Conservation (phyloP, 331 rosid species). For the Dryas integrifolia region DNA sequence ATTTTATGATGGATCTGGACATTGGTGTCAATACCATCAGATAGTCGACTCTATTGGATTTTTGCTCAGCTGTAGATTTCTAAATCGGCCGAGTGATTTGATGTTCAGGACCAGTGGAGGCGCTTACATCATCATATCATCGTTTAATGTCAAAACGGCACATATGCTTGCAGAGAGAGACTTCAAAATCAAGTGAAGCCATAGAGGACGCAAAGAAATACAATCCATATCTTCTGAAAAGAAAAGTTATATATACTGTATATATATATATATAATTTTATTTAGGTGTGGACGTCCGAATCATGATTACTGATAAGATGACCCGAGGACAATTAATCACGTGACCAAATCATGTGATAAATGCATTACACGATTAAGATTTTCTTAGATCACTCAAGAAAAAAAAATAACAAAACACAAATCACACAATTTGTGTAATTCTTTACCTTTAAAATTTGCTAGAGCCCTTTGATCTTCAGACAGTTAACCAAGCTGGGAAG, state of each 20-base stretch:
- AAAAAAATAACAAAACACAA: too few relatives aligned
- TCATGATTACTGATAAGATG: neutral
- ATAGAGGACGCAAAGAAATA: neutral
- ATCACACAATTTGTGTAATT: neutral
- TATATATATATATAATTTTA: too few relatives aligned
- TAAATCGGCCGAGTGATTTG: neutral
- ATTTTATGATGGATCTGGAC: conserved; percentile 11
- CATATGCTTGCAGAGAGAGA: neutral
- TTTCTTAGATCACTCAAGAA: too few relatives aligned
- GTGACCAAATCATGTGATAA: neutral
- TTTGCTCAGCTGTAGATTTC: neutral
- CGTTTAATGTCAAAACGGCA: neutral
- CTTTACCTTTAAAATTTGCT: too few relatives aligned
- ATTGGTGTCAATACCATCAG: neutral
- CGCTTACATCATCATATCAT: too few relatives aligned
- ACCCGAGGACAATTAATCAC: neutral
- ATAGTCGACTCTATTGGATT: neutral
- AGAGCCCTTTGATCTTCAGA: too few relatives aligned
- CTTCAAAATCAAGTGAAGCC: neutral
- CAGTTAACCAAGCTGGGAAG: too few relatives aligned
- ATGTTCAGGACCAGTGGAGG: neutral
- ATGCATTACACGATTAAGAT: neutral
- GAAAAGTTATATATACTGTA: too few relatives aligned
- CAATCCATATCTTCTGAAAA: neutral
- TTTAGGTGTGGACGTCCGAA: too few relatives aligned